Conservation (phyloP, 177 flowering plant genomes). For the Vitis hybrid region DNA sequence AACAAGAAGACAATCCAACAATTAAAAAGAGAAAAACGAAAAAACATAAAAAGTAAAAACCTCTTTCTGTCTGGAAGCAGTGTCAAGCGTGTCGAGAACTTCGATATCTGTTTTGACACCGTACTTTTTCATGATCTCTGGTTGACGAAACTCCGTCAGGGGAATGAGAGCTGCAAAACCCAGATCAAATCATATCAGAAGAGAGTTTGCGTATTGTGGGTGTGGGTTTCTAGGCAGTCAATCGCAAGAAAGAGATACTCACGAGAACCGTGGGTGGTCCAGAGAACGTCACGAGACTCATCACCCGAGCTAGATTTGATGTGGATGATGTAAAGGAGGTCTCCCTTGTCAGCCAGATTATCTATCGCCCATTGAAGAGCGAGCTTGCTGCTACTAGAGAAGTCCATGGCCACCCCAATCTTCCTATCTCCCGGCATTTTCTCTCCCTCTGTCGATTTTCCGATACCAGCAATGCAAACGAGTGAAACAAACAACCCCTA, state of each 20-base stretch:
- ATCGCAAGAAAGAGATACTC: constrained; percentile 2
- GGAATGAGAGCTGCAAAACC: constrained; percentile 59
- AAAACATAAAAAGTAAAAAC: constrained; percentile 19
- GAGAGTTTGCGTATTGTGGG: background rate
- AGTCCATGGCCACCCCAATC: constrained; percentile 63
- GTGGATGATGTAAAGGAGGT: constrained; percentile 52
- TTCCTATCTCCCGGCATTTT: constrained; percentile 41
- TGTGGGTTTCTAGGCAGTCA: background rate
- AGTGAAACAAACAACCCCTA: too few relatives aligned
- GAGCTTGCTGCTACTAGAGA: constrained; percentile 57
- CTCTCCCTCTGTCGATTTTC: background rate
- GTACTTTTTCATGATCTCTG: constrained; percentile 56
- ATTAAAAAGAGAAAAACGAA: background rate
- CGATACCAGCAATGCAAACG: too few relatives aligned
- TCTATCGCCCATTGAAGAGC: constrained; percentile 58
- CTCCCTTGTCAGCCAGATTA: constrained; percentile 49
- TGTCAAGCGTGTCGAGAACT: constrained; percentile 65
- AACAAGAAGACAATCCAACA: background rate
- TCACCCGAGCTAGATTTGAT: constrained; percentile 29
- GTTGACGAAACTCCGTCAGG: constrained; percentile 59
- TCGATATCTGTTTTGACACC: constrained; percentile 47
- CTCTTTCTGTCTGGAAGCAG: constrained; percentile 69
- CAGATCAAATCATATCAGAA: constrained; percentile 10
- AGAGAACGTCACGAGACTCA: constrained; percentile 45
- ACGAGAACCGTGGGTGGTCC: constrained; percentile 59